Conservation (phyloP, 148 eudicot genomes). For the Oxyria digyna region DNA sequence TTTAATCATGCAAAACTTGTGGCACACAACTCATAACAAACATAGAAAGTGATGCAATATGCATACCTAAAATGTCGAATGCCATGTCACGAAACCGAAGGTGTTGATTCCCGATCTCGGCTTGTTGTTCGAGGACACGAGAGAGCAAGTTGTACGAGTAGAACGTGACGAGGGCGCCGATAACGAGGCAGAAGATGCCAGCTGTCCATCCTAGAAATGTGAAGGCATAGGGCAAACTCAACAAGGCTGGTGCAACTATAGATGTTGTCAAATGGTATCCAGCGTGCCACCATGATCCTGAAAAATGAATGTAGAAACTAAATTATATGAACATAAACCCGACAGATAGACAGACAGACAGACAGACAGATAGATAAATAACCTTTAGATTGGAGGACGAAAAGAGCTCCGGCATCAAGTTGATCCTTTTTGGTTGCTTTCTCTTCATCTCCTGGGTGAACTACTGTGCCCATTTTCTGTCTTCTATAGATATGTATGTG, state of each 20-base stretch:
- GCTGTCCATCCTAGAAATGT: slow-evolving; percentile 54
- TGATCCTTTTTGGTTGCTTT: background rate
- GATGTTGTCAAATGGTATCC: slow-evolving; percentile 95
- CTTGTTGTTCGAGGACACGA: slow-evolving; percentile 68
- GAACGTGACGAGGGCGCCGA: slow-evolving; percentile 58
- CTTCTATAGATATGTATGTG: background rate
- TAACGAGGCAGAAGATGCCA: slow-evolving; percentile 35
- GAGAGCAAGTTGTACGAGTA: slow-evolving; percentile 73
- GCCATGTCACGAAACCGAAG: slow-evolving; percentile 94
- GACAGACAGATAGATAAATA: background rate
- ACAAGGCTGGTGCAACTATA: slow-evolving; percentile 66
- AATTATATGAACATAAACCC: background rate
- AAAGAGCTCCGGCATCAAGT: slow-evolving; percentile 10
- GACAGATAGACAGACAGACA: too few relatives aligned
- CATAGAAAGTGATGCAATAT: too few relatives aligned
- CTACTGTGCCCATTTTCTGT: background rate
- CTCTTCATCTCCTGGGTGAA: background rate
- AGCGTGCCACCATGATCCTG: slow-evolving; percentile 87
- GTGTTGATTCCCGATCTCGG: slow-evolving; percentile 51
- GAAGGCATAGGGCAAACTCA: slow-evolving; percentile 77
- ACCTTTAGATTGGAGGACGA: slow-evolving; percentile 9
- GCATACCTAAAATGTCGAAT: slow-evolving; percentile 57
- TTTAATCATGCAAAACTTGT: too few relatives aligned
- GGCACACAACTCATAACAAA: too few relatives aligned
- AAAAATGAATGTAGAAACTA: too few relatives aligned